These are phyloP conservation scores for Quercus tomentella DNA, from an alignment of 331 rosid genomes.

Conservation along the genomic window DNA sequence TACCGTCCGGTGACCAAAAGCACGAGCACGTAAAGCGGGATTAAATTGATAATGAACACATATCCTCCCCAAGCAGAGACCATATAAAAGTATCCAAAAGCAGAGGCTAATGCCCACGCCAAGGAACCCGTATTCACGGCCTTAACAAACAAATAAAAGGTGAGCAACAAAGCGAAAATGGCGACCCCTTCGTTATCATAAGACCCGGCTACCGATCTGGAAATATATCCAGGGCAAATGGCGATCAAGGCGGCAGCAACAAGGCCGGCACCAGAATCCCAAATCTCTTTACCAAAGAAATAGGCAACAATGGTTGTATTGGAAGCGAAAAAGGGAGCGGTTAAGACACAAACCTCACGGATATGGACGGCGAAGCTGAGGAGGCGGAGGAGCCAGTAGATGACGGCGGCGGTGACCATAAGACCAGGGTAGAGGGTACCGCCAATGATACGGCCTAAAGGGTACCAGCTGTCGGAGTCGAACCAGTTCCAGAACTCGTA, in stretches of 20 bases:
- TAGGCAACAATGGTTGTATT: slow-evolving; percentile 88
- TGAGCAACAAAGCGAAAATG: slow-evolving; percentile 72
- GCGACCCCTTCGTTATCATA: slow-evolving; percentile 98
- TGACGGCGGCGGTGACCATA: slow-evolving; percentile 90
- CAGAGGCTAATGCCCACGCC: slow-evolving; percentile 88
- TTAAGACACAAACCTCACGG: slow-evolving; percentile 93
- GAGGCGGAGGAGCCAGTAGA: slow-evolving; percentile 59
- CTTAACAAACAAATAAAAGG: slow-evolving; percentile 87
- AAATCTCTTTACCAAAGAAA: slow-evolving; percentile 84
- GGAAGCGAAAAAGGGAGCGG: slow-evolving; percentile 96
- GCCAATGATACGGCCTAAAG: slow-evolving; percentile 88
- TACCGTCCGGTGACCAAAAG: slow-evolving; percentile 85
- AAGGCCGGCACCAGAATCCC: slow-evolving; percentile 97
- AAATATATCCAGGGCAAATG: slow-evolving; percentile 93
- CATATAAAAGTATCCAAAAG: slow-evolving; percentile 96
- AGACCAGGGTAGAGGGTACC: slow-evolving; percentile 98
- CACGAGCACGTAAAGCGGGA: slow-evolving; percentile 89
- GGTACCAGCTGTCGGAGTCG: slow-evolving; percentile 96
- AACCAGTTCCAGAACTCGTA: slow-evolving; percentile 99
- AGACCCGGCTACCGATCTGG: slow-evolving; percentile 96
- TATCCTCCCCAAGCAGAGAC: slow-evolving; percentile 99
- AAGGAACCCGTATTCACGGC: slow-evolving; percentile 91
- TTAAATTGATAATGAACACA: slow-evolving; percentile 83
- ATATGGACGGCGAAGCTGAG: slow-evolving; percentile 85
- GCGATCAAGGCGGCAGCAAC: slow-evolving; percentile 96